Conservation (phyloP, 495 filamentous ascomycete species). For the Aspergillus incahuasiensis region DNA sequence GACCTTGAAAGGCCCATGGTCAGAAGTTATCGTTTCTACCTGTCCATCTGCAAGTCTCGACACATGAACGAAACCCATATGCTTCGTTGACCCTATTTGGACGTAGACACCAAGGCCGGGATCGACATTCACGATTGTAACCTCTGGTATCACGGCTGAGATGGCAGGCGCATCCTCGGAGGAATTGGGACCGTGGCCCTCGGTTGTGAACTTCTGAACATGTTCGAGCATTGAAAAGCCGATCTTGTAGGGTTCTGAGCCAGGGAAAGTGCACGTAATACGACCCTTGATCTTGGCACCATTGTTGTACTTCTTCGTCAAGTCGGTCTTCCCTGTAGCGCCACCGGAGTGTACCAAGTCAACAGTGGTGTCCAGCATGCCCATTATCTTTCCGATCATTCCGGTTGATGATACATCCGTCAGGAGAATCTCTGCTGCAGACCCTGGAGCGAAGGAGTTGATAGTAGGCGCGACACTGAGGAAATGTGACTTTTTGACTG, state of each 20-base stretch:
- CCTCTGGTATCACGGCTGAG: constrained; percentile 69
- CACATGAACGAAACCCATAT: constrained; percentile 88
- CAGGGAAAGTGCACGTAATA: constrained; percentile 79
- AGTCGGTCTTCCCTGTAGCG: constrained; percentile 56
- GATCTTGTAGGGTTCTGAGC: constrained; percentile 71
- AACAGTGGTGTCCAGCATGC: constrained; percentile 79
- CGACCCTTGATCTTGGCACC: constrained; percentile 83
- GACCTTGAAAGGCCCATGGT: constrained; percentile 69
- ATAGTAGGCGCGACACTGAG: constrained; percentile 77
- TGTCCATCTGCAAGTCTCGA: constrained; percentile 83
- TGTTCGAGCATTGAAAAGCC: constrained; percentile 84
- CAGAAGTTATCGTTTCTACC: constrained; percentile 70
- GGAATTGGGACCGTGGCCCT: constrained; percentile 36
- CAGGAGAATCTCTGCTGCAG: constrained; percentile 79
- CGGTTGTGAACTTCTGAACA: constrained; percentile 59
- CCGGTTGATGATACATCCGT: constrained; percentile 59
- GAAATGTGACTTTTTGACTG: constrained; percentile 65
- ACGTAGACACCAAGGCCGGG: constrained; percentile 74
- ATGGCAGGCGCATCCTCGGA: constrained; percentile 59
- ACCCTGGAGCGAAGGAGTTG: constrained; percentile 84
- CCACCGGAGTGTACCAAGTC: constrained; percentile 83
- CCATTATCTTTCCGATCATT: constrained; percentile 86
- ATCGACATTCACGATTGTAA: constrained; percentile 72
- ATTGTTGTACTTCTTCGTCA: constrained; percentile 69
- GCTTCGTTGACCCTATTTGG: constrained; percentile 66